Conservation (phyloP, 257 asterid species). For the Solanum chiquidenum region DNA sequence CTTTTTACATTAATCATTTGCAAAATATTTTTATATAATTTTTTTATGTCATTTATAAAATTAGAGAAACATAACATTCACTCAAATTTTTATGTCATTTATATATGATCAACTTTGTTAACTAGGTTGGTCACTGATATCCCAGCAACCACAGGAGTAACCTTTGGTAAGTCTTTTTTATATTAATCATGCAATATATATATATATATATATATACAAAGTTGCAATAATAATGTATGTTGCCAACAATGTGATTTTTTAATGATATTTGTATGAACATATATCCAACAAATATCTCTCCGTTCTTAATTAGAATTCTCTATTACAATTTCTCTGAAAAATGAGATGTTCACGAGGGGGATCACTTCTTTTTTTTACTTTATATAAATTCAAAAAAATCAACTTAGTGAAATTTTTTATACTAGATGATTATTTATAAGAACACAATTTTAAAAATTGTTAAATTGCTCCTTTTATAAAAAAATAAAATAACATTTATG, state of each 20-base stretch:
- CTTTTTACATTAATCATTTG: not conserved
- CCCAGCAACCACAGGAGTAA: constrained; percentile 4
- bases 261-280: not conserved
- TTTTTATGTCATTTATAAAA: not conserved
- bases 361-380: not conserved
- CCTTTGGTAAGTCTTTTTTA: not conserved
- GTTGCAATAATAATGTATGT: not conserved
- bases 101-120: not conserved
- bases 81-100: not conserved
- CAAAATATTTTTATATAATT: not conserved
- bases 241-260: not conserved
- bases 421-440: too few relatives aligned
- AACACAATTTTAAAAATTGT: too few relatives aligned
- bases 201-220: not conserved
- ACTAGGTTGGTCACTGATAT: constrained; percentile 9
- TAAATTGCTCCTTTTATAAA: too few relatives aligned
- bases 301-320: not conserved
- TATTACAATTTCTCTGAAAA: not conserved
- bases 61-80: not conserved
- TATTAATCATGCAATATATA: not conserved
- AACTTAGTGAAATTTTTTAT: too few relatives aligned
- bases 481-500: too few relatives aligned
- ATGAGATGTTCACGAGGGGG: not conserved
- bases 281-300: not conserved
- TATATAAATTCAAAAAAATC: too few relatives aligned